Conservation (phyloP, 179 eudicot genomes). For the Silene coronaria region DNA sequence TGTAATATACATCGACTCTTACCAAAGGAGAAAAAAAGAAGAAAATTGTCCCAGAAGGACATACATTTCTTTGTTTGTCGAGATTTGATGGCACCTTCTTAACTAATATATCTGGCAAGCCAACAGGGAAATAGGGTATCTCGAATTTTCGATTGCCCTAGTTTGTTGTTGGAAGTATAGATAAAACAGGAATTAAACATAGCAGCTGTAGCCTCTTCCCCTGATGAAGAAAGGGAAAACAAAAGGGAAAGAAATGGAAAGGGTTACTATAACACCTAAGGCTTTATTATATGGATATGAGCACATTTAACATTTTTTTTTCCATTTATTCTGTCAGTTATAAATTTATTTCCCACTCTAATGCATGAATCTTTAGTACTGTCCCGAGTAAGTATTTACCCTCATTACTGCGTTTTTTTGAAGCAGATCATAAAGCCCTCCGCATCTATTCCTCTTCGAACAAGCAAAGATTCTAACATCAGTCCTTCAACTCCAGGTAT, state of each 20-base stretch:
- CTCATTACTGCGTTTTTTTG: conserved; percentile 11
- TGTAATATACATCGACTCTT: background rate
- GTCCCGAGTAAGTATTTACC: background rate
- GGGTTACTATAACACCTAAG: background rate
- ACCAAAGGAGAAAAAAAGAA: background rate
- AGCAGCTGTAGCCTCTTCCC: no score
- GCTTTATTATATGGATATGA: background rate
- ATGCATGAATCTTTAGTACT: background rate
- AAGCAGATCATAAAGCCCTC: conserved; percentile 50
- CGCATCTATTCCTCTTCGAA: conserved; percentile 30
- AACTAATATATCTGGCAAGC: background rate
- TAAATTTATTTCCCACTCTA: background rate
- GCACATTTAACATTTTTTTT: background rate
- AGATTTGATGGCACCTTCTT: background rate
- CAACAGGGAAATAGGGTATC: background rate
- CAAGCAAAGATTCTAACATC: conserved; percentile 31
- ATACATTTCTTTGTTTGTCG: background rate
- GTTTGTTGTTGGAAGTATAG: background rate
- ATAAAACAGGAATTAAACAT: no score
- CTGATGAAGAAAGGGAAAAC: no score
- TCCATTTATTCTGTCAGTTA: background rate
- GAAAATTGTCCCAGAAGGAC: background rate
- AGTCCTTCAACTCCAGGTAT: conserved; percentile 50
- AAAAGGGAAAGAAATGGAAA: no score
- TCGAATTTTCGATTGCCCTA: background rate